Conservation (phyloP, 2,329 filamentous ascomycete genomes). For the Niveomyces coronatus region DNA sequence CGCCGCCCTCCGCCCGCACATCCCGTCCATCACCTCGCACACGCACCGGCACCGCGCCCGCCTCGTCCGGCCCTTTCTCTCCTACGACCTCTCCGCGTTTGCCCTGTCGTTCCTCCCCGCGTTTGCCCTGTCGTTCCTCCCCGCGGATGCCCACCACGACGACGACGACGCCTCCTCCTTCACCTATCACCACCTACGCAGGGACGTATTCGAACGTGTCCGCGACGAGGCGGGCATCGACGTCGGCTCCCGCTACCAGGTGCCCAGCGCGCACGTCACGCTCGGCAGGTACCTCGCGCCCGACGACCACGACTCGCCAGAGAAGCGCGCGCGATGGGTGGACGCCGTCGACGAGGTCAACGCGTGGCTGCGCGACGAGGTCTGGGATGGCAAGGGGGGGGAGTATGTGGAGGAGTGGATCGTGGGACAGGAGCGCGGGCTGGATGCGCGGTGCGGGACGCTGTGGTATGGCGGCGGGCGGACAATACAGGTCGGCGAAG, state of each 20-base stretch:
- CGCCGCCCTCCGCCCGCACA: constrained; percentile 41
- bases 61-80: constrained; percentile 72
- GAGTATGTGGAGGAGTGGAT: constrained; percentile 61
- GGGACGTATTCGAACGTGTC: constrained; percentile 60
- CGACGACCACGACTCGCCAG: constrained; percentile 49
- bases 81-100: constrained; percentile 75
- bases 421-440: constrained; percentile 73
- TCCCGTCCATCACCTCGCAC: constrained; percentile 54
- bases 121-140: constrained; percentile 30
- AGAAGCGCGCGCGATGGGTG: constrained; percentile 55
- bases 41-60: constrained; percentile 58
- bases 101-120: constrained; percentile 83
- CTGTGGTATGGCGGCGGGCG: constrained; percentile 85
- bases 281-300: constrained; percentile 68
- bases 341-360: constrained; percentile 68
- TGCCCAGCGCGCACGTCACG: constrained; percentile 84
- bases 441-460: constrained; percentile 64
- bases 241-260: constrained; percentile 71
- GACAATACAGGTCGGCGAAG: constrained; percentile 53
- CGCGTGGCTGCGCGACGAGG: constrained; percentile 56
- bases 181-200: constrained; percentile 83
- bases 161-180: constrained; percentile 39
- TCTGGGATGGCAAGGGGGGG: constrained; percentile 49
- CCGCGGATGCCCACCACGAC: constrained; percentile 25
- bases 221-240: constrained; percentile 52